Evolutionary conservation across 129 eudicot species (phyloP).

Genomic region (Oenanthe sinensis): DNA sequence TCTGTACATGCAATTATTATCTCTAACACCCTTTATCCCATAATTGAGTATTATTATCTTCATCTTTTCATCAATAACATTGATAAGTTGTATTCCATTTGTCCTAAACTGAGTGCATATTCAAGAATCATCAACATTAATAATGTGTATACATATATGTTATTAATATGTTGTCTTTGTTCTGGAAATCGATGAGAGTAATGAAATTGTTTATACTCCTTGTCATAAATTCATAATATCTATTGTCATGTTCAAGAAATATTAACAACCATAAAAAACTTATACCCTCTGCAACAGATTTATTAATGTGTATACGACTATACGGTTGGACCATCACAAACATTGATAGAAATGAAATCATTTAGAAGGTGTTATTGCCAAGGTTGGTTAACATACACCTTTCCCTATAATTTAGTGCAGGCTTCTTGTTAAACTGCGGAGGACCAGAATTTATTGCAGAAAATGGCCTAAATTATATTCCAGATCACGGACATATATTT

Average conservation of each 20-base stretch:
- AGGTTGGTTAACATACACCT: not conserved
- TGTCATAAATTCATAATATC: not conserved
- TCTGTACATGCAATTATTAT: not conserved
- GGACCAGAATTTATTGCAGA: slow-evolving; percentile 21
- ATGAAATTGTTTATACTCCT: not conserved
- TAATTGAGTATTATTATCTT: not conserved
- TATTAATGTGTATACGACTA: not conserved
- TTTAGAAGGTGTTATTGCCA: not conserved
- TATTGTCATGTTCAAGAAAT: not conserved
- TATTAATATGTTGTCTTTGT: not conserved
- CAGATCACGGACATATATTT: slow-evolving; percentile 37
- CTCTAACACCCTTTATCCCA: not conserved
- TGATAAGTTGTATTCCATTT: not conserved
- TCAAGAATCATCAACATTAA: not conserved
- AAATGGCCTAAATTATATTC: slow-evolving; percentile 36
- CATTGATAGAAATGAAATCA: not conserved
- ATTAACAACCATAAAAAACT: not conserved
- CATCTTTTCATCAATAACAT: not conserved
- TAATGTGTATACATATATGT: not conserved
- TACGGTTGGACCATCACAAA: not conserved
- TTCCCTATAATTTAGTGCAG: slow-evolving; percentile 17
- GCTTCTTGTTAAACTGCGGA: slow-evolving; percentile 70
- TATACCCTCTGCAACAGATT: not conserved
- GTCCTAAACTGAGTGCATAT: not conserved
- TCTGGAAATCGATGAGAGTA: not conserved